Conservation (phyloP, 2,329 filamentous ascomycete genomes). For the Monosporascus sp. region DNA sequence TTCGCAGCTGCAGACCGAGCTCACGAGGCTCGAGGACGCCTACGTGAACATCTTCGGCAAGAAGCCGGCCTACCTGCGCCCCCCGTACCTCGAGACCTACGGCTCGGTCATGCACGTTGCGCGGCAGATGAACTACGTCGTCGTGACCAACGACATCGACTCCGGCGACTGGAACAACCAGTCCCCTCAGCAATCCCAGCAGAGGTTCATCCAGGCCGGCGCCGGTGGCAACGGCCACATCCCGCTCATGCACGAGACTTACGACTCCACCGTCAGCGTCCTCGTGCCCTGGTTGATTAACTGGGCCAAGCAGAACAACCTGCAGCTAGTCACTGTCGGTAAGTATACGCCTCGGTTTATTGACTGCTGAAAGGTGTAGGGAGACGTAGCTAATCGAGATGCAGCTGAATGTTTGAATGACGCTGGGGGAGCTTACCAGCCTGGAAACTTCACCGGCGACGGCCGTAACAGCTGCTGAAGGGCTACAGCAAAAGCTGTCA, state of each 20-base stretch:
- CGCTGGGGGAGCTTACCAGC: slow-evolving; percentile 33
- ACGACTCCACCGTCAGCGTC: slow-evolving; percentile 40
- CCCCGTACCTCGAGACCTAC: slow-evolving; percentile 43
- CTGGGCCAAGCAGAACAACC: slow-evolving; percentile 42
- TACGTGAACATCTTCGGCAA: slow-evolving; percentile 43
- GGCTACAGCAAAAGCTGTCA: neutral
- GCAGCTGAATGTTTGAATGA: slow-evolving; percentile 39
- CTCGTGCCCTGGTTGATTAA: slow-evolving; percentile 45
- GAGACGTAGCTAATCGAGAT: slow-evolving; percentile 2
- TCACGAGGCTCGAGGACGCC: slow-evolving; percentile 45
- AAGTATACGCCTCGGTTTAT: slow-evolving; percentile 17
- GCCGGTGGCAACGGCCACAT: slow-evolving; percentile 44
- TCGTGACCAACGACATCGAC: slow-evolving; percentile 57
- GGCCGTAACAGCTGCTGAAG: slow-evolving; percentile 26
- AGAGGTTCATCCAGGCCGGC: slow-evolving; percentile 42
- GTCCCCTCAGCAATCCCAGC: slow-evolving; percentile 44
- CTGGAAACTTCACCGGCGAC: slow-evolving; percentile 31
- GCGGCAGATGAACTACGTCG: slow-evolving; percentile 48
- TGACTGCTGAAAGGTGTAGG: neutral
- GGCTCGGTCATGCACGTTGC: slow-evolving; percentile 37
- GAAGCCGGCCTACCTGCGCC: slow-evolving; percentile 45
- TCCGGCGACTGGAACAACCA: slow-evolving; percentile 56
- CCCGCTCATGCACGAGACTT: slow-evolving; percentile 52
- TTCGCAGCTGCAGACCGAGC: slow-evolving; percentile 38
- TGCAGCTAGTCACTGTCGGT: slow-evolving; percentile 46